Evolutionary conservation across 345 rosid species (phyloP), one percentile per base, ranked within the genome.

Genomic region (Acer negundo): DNA sequence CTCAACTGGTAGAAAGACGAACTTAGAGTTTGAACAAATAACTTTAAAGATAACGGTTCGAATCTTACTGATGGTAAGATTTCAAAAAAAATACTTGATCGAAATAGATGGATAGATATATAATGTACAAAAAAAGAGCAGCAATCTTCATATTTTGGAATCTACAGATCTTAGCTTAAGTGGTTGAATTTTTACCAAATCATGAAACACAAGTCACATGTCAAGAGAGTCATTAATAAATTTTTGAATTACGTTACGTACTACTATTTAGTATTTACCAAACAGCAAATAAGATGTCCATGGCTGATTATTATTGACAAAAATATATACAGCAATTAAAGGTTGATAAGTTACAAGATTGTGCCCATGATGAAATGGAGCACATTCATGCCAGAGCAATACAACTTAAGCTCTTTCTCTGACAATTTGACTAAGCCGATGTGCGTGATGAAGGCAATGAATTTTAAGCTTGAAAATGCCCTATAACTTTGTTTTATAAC

Each of bases 221-320:
- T 31, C 38, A 31, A 0, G 65, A n/a, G 66, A 20, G 40, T 13
- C 7, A 12, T 58, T 5, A n/a, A 58, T 38, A 38, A 13, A 58
- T 11, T 38, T 72, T 3, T 2, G 65, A 58, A 56, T 72, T 56
- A n/a, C 75, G n/a, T n/a, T 22, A 65, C 46, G 10, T 8, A 2
- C 46, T 42, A 42, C 46, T 58, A 38, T 35, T 58, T 31, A 31
- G 38, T 31, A 20, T 72, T 58, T 72, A 40, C 62, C 44, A 0
- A 31, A 19, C 11, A 31, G 40, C n/a, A 15, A 74, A 38, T 6
- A 4, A n/a, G 12, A 3, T 1, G 67, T 47, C 53, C 46, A 17
- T 24, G 53, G 47, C 69, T 31, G 53, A 64, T 12, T n/a, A 64
- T 64, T 74, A 74, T 74, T 28, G 68, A 47, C 77, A 49, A n/a